phyloP scores from a whole-genome alignment of 495 filamentous ascomycete genomes.

The Staphylotrichum tortipilum region DNA sequence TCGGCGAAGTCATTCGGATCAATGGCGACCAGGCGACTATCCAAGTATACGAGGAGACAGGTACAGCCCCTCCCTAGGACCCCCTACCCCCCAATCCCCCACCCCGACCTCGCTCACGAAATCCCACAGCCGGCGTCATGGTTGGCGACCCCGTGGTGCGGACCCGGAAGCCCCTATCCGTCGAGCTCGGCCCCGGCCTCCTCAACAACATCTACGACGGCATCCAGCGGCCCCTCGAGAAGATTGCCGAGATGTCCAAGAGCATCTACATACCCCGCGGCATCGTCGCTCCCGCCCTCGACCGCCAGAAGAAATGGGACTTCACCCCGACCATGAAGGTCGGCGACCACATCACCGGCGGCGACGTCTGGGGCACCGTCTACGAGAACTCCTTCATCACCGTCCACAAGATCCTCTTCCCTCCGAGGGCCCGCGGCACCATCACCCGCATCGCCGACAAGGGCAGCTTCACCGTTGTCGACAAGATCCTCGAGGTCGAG shows the following conservation, averaged over 20 bases:
- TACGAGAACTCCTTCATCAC: slow-evolving; percentile 93
- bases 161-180: slow-evolving; percentile 90
- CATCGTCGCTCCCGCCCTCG: slow-evolving; percentile 78
- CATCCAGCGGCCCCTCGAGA: slow-evolving; percentile 88
- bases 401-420: slow-evolving; percentile 93
- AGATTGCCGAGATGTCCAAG: slow-evolving; percentile 64
- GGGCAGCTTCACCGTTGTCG: slow-evolving; percentile 87
- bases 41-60: slow-evolving; percentile 98
- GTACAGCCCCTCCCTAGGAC: too few species aligned
- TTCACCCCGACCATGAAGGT: slow-evolving; percentile 87
- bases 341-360: slow-evolving; percentile 92
- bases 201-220: slow-evolving; percentile 99
- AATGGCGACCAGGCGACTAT: slow-evolving; percentile 91
- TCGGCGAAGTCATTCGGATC: slow-evolving; percentile 97
- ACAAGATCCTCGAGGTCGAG: slow-evolving; percentile 92
- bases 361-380: slow-evolving; percentile 88
- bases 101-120: background rate
- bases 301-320: slow-evolving; percentile 87
- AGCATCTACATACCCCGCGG: slow-evolving; percentile 97
- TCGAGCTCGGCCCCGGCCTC: slow-evolving; percentile 92
- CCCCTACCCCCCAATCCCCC: background rate
- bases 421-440: slow-evolving; percentile 79
- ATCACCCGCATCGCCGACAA: slow-evolving; percentile 84
- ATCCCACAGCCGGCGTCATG: slow-evolving; percentile 69
- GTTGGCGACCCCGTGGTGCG: slow-evolving; percentile 88